Evolutionary conservation across 441 rosid genomes (phyloP).

Genomic region (Erodium moschatum): DNA sequence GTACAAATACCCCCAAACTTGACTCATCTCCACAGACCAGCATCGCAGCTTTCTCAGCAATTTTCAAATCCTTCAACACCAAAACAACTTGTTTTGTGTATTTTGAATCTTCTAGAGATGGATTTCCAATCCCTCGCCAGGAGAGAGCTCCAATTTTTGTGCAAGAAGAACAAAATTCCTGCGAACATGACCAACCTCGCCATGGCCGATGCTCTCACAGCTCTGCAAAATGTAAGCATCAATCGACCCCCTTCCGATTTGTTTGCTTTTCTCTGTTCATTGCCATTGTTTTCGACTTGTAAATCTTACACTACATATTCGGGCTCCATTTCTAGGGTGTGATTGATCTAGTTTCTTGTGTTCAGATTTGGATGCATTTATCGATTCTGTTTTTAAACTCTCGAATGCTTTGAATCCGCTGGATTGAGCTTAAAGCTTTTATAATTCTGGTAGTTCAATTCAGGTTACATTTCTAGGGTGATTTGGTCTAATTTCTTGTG

Average conservation of each 20-base stretch:
- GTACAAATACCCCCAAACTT: neutral
- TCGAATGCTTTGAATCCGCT: too few species aligned
- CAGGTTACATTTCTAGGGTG: too few species aligned
- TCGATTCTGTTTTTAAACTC: neutral
- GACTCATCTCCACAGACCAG: neutral
- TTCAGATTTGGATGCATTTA: neutral
- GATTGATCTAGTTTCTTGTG: neutral
- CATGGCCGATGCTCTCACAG: constrained; percentile 80
- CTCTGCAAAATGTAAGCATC: constrained; percentile 48
- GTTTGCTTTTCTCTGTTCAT: neutral
- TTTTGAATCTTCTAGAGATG: constrained; percentile 28
- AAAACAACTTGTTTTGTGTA: neutral
- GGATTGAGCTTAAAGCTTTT: neutral
- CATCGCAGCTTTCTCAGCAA: too few species aligned
- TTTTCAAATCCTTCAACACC: neutral
- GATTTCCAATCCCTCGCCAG: constrained; percentile 67
- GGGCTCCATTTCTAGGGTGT: too few species aligned
- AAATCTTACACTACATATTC: too few species aligned
- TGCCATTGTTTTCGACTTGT: neutral
- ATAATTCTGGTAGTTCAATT: neutral
- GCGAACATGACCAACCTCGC: constrained; percentile 80
- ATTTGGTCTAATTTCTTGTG: neutral
- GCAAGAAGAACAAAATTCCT: constrained; percentile 89
- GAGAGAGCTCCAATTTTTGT: constrained; percentile 80
- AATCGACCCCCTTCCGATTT: neutral